Base-by-base conservation (phyloP, 352 stramenopile species). In the Halophytophthora batemanensis region DNA sequence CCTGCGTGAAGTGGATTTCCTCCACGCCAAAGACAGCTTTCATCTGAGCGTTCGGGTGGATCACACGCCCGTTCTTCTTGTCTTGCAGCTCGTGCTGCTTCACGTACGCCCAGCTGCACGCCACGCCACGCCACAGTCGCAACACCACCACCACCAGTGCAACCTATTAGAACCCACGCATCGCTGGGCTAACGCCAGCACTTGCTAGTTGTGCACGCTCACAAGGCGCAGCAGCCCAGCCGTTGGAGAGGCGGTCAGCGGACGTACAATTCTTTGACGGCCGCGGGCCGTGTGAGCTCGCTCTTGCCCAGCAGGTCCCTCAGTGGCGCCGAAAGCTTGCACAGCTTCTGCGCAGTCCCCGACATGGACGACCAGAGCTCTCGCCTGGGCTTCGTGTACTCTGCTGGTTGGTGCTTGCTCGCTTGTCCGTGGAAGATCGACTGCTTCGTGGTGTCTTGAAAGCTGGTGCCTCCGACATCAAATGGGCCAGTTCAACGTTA, bases 241-340 rank as follows among this genome's bases (percentile, higher is more conserved):
- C n/a, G n/a, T 21, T 29, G 23, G 18, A 53, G 19, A 37, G 7
- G 11, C 11, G 22, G 31, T 17, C 18, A n/a, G n/a, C n/a, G n/a
- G 36, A 87, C 77, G 53, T 45, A 91, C 81, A 91, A 89, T 39
- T 91, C 81, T 53, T 91, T 91, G 14, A 88, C 54, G 12, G 81
- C 81, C 6, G 71, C 76, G 1, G 74, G 74, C 13, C 78, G 77
- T 22, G 81, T 84, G 40, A 89, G 76, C 62, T 85, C 72, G 10
- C 50, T 67, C 59, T 91, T 89, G 62, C 81, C 77, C 31, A 89
- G 59, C 38, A 91, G 45, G 6, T 64, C 54, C 65, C 83, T 68
- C 35, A 91, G 55, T 34, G 69, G 67, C 52, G 64, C 67, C 45
- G 76, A 88, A 35, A 91, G 50, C 48, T 80, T 82, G 65, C 85